These are phyloP conservation scores for Naganishia antarctica DNA, from an alignment of 768 basidiomycete genomes.

Conservation along the genomic window DNA sequence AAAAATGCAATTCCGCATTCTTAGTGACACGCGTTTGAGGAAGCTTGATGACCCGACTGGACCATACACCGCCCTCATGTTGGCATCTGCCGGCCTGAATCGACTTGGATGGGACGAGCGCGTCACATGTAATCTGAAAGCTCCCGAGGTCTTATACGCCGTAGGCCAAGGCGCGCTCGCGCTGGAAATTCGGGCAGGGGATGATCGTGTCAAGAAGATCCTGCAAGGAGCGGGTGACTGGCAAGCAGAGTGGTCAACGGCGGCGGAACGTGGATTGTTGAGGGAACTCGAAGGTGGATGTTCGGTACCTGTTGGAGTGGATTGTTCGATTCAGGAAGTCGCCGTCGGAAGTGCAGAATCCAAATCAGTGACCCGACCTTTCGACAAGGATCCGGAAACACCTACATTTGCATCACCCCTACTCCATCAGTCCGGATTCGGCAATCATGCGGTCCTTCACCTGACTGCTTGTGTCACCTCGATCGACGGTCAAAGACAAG, in stretches of 20 bases:
- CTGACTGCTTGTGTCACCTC: conserved; percentile 80
- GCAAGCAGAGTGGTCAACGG: conserved; percentile 68
- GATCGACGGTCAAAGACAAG: conserved; percentile 66
- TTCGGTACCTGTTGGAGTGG: conserved; percentile 88
- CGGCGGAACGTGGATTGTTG: conserved; percentile 81
- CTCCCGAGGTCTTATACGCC: conserved; percentile 64
- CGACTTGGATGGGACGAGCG: conserved; percentile 65
- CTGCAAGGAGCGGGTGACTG: conserved; percentile 69
- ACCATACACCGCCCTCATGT: conserved; percentile 78
- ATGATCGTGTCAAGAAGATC: conserved; percentile 59
- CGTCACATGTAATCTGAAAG: conserved; percentile 72
- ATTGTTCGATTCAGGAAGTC: conserved; percentile 52
- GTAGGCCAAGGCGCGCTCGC: conserved; percentile 92
- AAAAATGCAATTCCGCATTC: not conserved
- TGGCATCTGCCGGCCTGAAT: conserved; percentile 86
- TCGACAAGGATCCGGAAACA: conserved; percentile 27
- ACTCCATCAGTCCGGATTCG: conserved; percentile 27
- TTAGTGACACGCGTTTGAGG: conserved; percentile 62
- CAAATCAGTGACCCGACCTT: conserved; percentile 7
- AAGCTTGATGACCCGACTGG: conserved; percentile 82
- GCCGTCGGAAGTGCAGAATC: conserved; percentile 44
- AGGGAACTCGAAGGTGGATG: conserved; percentile 93
- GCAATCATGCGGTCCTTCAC: conserved; percentile 52
- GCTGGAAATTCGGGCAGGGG: conserved; percentile 68
- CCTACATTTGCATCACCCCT: conserved; percentile 35